phyloP scores from a whole-genome alignment of 495 filamentous ascomycete genomes.

The Mycothermus thermophilus region DNA sequence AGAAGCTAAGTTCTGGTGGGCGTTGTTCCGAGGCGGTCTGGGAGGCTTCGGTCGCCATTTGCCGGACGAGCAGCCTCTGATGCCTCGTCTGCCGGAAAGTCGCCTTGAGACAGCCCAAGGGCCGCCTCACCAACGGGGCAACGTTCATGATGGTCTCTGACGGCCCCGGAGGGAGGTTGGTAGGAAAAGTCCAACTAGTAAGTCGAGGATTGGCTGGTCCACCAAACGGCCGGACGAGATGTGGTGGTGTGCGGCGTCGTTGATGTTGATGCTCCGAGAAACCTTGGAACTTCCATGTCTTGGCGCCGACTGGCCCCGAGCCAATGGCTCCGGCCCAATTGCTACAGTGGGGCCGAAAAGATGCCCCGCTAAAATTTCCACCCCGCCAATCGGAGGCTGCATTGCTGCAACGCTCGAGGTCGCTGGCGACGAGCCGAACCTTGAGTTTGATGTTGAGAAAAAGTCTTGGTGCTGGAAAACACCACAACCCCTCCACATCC shows the following conservation, averaged over 20 bases:
- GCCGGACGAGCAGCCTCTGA: constrained; percentile 23
- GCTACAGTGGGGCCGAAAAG: not conserved
- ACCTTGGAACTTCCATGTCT: no score
- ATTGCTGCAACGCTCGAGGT: not conserved
- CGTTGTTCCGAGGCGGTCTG: constrained; percentile 4
- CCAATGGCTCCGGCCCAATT: not conserved
- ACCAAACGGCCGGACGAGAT: no score
- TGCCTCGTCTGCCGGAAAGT: constrained; percentile 35
- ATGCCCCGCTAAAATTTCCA: constrained; percentile 3
- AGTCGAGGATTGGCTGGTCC: no score
- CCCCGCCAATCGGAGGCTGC: not conserved
- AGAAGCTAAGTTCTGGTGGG: constrained; percentile 20
- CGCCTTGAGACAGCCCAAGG: constrained; percentile 52
- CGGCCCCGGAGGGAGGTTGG: no score
- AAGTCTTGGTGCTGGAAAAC: no score
- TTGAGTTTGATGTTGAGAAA: no score
- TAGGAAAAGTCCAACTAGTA: no score
- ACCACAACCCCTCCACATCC: no score
- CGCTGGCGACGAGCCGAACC: not conserved
- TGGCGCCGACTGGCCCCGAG: no score
- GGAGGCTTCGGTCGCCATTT: constrained; percentile 24
- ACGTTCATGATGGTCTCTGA: no score
- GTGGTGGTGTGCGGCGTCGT: no score
- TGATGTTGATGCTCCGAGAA: no score
- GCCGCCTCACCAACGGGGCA: constrained; percentile 41